Base-by-base conservation (phyloP, 306 rosid species). In the Carpinus viminea region DNA sequence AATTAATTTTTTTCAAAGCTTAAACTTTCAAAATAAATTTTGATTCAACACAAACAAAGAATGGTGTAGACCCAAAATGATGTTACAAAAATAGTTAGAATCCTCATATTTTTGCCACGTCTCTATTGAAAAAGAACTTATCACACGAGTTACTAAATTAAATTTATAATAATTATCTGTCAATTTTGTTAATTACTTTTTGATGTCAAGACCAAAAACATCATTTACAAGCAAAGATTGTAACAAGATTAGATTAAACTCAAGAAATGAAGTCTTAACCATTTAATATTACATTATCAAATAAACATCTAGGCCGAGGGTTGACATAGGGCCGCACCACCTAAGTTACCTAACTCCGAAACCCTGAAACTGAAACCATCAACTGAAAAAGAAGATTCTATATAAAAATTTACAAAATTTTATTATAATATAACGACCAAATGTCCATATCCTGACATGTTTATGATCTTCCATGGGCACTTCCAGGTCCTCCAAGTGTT, bases 401-500 rank as follows among this genome's bases (percentile, higher is more conserved):
- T 3, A 43, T 48, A 74, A 74, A 55, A 55, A 70, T 87, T 68
- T 78, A 79, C 88, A 90, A 26, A 72, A 74, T 85, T 75, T 71
- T 4, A 41, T 43, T 13, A 24, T 28, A 66, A 41, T 31, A 48
- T 6, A 6, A 21, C 47, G 31, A 65, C 53, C 57, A 72, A 59
- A 36, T 51, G 47, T n/a, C 69, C 65, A 72, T 48, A 48, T 43
- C 36, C 16, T 48, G 57, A 15, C 13, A 80, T 10, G 20, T 74
- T 59, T 50, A 86, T 73, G 80, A 72, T 79, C 82, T 81, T 47
- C 13, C 83, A 79, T 43, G 85, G 53, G 82, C 87, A 83, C 89
- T 87, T 10, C 91, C 88, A 48, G 99, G 97, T 34, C 97, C 96
- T 70, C 96, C 99, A 17, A 95, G 93, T 62, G 98, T 90, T 69